Base-by-base conservation (phyloP, 1,139 yeast species). In the Petasospora rhodanensis region DNA sequence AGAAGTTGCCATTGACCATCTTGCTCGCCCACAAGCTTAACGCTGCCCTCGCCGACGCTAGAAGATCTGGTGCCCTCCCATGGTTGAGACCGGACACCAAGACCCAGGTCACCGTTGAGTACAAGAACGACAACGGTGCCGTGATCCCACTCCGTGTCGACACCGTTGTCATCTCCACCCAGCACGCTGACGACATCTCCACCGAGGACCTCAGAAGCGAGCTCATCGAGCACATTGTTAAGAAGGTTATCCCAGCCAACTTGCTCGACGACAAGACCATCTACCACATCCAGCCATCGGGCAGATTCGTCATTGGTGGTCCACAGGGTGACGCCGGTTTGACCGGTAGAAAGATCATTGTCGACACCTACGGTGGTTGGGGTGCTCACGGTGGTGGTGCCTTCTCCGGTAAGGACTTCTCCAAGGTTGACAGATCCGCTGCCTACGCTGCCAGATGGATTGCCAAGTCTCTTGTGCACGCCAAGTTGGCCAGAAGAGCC, bases 301-400 rank as follows among this genome's bases (percentile, higher is more conserved):
- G 99, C 56, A 83, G 97, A 70, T 91, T 91, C 78, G 96, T 93
- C 58, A 91, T 91, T 64, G 99, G 99, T 71, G 99, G 99, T 66
- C 98, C 98, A 53, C 98, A 91, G 72, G 99, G 99, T 77, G 99
- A 91, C 63, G 98, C 99, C 51, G 99, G 99, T 74, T 74, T 91
- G 59, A 91, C 99, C 54, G 99, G 99, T 67, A 87, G 99, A 74
- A 91, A 91, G 77, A 91, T 91, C 66, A 91, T 91, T 61, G 99
- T 91, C 62, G 99, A 91, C 70, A 94, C 98, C 48, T 91, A 91
- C 72, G 99, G 99, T 74, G 98, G 99, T 58, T 93, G 98, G 93
- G 96, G 98, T 70, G 97, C 98, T 58, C 98, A 91, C 76, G 99
- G 99, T 71, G 99, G 99, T 76, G 99, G 99, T 78, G 98, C 98